phyloP scores from a whole-genome alignment of 352 stramenopile genomes.

The Globisporangium yorkense region DNA sequence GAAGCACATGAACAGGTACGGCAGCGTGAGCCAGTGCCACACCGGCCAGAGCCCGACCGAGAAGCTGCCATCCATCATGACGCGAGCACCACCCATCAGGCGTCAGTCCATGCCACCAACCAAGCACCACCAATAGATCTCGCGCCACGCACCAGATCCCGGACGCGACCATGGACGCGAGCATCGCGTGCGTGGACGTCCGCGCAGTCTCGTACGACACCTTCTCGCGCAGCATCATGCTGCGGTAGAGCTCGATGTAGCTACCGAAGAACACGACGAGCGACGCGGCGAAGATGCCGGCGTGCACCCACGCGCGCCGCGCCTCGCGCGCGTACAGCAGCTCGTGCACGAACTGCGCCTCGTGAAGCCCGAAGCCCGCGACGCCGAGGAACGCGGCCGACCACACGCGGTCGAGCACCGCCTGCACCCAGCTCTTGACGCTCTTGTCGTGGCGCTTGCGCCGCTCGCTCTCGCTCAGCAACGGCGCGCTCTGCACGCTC shows the following conservation, averaged over 20 bases:
- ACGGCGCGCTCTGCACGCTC: conserved; percentile 21
- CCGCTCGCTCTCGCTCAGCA: conserved; percentile 9
- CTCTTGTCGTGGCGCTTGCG: conserved; percentile 12
- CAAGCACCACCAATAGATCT: too few species aligned
- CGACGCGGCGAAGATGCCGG: conserved; percentile 45
- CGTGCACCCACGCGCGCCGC: conserved; percentile 43
- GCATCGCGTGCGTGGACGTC: conserved; percentile 64
- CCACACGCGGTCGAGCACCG: conserved; percentile 51
- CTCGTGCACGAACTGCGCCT: conserved; percentile 49
- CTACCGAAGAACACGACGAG: conserved; percentile 47
- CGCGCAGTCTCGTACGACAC: conserved; percentile 57
- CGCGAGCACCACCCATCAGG: background rate
- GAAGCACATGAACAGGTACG: conserved; percentile 81
- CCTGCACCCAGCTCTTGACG: conserved; percentile 29
- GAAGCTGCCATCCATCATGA: conserved; percentile 28
- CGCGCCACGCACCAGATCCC: conserved; percentile 35
- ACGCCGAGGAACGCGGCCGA: conserved; percentile 46
- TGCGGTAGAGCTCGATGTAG: conserved; percentile 75
- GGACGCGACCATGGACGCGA: conserved; percentile 48
- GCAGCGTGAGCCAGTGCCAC: conserved; percentile 67
- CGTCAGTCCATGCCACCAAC: background rate
- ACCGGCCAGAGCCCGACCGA: conserved; percentile 70
- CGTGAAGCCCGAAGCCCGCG: conserved; percentile 46
- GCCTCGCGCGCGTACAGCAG: conserved; percentile 49
- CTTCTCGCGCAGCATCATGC: conserved; percentile 45